These are phyloP conservation scores for Cryphonectria naterciae DNA, from an alignment of 2,329 filamentous ascomycete genomes.

Conservation along the genomic window DNA sequence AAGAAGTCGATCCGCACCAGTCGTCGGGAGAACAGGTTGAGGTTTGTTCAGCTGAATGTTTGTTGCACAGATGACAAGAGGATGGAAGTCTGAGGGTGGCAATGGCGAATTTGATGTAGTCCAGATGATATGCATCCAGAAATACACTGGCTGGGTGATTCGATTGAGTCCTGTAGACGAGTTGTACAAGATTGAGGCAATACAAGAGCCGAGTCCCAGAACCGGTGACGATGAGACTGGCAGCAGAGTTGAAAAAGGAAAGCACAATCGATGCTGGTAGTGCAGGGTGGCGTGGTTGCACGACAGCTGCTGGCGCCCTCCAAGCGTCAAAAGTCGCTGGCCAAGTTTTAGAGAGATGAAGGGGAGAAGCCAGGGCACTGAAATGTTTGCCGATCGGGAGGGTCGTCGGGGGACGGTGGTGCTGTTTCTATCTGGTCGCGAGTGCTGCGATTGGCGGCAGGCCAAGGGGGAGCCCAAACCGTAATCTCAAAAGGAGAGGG, in stretches of 20 bases:
- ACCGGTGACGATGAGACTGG: not conserved
- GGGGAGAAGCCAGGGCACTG: not conserved
- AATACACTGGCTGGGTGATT: not conserved
- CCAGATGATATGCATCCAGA: not conserved
- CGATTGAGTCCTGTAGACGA: not conserved
- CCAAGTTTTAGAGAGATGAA: not conserved
- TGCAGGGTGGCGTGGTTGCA: not conserved
- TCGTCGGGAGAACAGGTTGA: not conserved
- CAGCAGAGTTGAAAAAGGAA: not conserved
- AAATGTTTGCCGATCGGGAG: not conserved
- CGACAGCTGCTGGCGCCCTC: not conserved
- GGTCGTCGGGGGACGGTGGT: not conserved
- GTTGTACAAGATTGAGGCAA: not conserved
- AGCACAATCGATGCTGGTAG: conserved; percentile 17
- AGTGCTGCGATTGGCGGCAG: not conserved
- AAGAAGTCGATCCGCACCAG: not conserved
- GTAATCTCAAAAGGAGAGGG: not conserved
- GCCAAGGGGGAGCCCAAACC: not conserved
- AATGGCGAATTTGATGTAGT: not conserved
- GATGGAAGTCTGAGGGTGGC: not conserved
- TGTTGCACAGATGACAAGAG: not conserved
- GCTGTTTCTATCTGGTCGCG: not conserved
- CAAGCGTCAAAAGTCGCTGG: not conserved
- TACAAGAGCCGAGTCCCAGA: not conserved
- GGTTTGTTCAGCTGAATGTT: not conserved